Percentiles rank a stretch among this genome's conserved stretches.
phyloP scores from a whole-genome alignment of 2,329 filamentous ascomycete genomes.

The Aurifilum marmelostoma region DNA sequence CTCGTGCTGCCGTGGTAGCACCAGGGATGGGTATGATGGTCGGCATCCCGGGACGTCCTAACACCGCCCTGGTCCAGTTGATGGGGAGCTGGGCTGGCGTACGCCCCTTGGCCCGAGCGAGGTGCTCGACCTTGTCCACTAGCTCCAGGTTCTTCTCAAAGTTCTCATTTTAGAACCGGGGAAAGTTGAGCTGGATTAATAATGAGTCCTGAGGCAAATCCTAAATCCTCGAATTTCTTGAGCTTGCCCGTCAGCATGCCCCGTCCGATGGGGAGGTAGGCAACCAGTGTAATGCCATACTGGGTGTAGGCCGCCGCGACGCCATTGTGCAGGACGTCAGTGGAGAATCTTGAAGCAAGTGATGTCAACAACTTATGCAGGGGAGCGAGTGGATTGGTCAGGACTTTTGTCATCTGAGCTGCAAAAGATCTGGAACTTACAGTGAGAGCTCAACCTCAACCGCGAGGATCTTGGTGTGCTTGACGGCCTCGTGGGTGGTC shows the following conservation, averaged over 20 bases:
- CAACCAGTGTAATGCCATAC: conserved; percentile 58
- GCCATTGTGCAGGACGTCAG: conserved; percentile 54
- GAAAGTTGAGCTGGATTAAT: conserved; percentile 35
- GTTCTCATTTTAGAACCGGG: conserved; percentile 53
- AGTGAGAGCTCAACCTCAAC: conserved; percentile 59
- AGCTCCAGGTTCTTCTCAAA: conserved; percentile 58
- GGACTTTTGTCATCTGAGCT: too few species aligned
- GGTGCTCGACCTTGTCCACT: conserved; percentile 47
- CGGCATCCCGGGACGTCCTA: conserved; percentile 45
- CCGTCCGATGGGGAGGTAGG: conserved; percentile 53
- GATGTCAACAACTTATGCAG: background rate
- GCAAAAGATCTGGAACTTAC: conserved; percentile 34
- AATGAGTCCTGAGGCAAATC: conserved; percentile 43
- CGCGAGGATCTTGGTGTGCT: conserved; percentile 46
- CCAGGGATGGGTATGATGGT: conserved; percentile 56
- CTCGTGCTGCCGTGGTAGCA: conserved; percentile 46
- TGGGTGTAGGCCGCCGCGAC: conserved; percentile 52
- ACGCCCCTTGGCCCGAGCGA: conserved; percentile 51
- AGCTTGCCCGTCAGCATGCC: conserved; percentile 25
- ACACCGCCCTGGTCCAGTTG: conserved; percentile 51
- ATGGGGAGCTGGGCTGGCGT: conserved; percentile 57
- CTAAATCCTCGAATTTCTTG: conserved; percentile 45
- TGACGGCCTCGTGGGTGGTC: conserved; percentile 52
- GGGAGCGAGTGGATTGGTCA: background rate
- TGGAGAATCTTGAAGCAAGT: conserved; percentile 30